Conservation (phyloP, 306 rosid genomes). For the Fragaria iinumae region DNA sequence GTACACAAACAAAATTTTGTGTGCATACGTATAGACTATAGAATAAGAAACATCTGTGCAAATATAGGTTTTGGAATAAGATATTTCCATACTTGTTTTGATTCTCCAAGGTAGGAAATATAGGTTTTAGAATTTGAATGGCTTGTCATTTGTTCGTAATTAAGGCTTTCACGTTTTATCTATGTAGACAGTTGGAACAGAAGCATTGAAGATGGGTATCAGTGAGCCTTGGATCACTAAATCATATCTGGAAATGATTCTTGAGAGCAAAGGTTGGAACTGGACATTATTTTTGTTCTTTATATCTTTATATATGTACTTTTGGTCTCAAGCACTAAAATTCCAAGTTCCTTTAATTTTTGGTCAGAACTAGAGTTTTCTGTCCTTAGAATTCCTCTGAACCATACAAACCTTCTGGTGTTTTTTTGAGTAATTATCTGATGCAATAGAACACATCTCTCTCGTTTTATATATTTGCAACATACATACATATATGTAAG, state of each 20-base stretch:
- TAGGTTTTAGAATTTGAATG: conserved; percentile 9
- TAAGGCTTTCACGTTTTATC: neutral
- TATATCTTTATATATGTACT: neutral
- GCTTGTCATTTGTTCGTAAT: neutral
- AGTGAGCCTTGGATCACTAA: conserved; percentile 91
- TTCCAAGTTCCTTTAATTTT: neutral
- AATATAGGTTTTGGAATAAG: neutral
- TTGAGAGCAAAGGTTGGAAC: conserved; percentile 78
- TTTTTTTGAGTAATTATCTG: conserved; percentile 22
- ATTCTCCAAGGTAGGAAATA: conserved; percentile 9
- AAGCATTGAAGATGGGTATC: conserved; percentile 74
- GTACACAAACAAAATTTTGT: neutral
- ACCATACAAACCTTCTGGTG: conserved; percentile 1
- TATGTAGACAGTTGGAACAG: conserved; percentile 89
- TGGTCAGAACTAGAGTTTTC: neutral
- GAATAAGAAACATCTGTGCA: neutral
- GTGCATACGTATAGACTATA: neutral
- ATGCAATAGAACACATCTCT: conserved; percentile 9
- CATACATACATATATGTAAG: neutral
- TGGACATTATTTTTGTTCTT: conserved; percentile 4
- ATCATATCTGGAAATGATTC: conserved; percentile 96
- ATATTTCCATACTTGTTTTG: neutral
- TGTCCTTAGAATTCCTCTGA: neutral
- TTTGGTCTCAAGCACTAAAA: neutral
- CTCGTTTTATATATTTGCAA: neutral